Percentiles rank a stretch among this genome's conserved stretches.
Conservation (phyloP, 2,329 filamentous ascomycete species). For the Aspergillus pseudoviridinutans region DNA sequence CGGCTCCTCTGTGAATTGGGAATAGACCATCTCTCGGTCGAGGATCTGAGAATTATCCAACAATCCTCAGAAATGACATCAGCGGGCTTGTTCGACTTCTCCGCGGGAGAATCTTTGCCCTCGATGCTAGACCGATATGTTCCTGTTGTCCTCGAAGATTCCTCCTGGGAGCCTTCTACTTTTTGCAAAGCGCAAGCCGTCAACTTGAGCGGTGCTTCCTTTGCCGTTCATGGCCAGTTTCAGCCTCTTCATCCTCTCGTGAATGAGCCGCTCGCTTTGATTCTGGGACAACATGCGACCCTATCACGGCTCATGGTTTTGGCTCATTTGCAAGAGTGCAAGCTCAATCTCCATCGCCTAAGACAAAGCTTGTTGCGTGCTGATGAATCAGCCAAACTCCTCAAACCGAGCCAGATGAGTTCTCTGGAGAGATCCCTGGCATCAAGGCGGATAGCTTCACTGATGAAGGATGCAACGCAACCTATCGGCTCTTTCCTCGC, state of each 20-base stretch:
- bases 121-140: conserved; percentile 28
- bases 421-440: conserved; percentile 40
- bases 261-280: conserved; percentile 35
- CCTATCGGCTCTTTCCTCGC: conserved; percentile 37
- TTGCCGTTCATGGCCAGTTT: conserved; percentile 21
- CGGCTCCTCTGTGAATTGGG: conserved; percentile 25
- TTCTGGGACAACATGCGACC: conserved; percentile 20
- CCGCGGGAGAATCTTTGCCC: conserved; percentile 10
- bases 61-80: conserved; percentile 22
- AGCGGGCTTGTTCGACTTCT: conserved; percentile 10
- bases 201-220: conserved; percentile 20
- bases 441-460: conserved; percentile 34
- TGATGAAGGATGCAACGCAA: conserved; percentile 42
- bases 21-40: conserved; percentile 35
- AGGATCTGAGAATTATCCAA: conserved; percentile 32
- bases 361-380: conserved; percentile 30
- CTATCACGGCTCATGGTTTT: conserved; percentile 23
- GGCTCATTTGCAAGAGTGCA: conserved; percentile 36
- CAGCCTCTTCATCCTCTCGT: conserved; percentile 39
- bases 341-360: conserved; percentile 32
- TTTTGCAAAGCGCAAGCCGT: conserved; percentile 15
- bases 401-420: conserved; percentile 42
- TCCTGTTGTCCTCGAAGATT: conserved; percentile 29
- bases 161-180: conserved; percentile 26
- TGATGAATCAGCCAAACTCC: conserved; percentile 27